These are phyloP conservation scores for Venturia pyrina DNA, from an alignment of 2,329 filamentous ascomycete species.

Conservation along the genomic window DNA sequence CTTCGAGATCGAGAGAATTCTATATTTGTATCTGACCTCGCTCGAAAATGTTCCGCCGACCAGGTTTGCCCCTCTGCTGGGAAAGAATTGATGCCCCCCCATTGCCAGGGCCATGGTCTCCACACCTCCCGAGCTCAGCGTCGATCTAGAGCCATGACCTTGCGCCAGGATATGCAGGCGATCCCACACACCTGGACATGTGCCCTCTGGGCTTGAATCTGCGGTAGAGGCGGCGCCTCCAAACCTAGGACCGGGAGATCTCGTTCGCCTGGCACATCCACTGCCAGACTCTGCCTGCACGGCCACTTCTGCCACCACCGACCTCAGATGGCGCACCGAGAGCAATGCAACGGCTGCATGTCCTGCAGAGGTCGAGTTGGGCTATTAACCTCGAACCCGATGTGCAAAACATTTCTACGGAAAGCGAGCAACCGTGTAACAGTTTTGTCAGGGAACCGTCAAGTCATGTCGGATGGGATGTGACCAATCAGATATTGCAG, in stretches of 20 bases:
- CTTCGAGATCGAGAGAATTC: neutral
- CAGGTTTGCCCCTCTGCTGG: neutral
- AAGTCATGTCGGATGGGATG: neutral
- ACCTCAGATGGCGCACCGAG: neutral
- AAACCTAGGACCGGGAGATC: neutral
- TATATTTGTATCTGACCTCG: too few species aligned
- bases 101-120: neutral
- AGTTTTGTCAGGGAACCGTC: neutral
- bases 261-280: neutral
- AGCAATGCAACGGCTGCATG: neutral
- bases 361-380: neutral
- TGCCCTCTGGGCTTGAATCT: neutral
- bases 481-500: neutral
- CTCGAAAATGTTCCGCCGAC: neutral
- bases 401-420: neutral
- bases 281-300: neutral
- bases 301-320: neutral
- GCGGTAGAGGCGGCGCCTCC: constrained; percentile 1
- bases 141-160: neutral
- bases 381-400: neutral
- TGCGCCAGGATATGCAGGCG: neutral
- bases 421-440: constrained; percentile 6
- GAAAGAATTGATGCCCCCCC: neutral
- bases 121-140: neutral
- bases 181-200: constrained; percentile 3